Percentiles rank a stretch among this genome's conserved stretches.
These are phyloP conservation scores for Schwanniomyces etchellsii DNA, from an alignment of 1,139 yeast genomes.

Conservation along the genomic window DNA sequence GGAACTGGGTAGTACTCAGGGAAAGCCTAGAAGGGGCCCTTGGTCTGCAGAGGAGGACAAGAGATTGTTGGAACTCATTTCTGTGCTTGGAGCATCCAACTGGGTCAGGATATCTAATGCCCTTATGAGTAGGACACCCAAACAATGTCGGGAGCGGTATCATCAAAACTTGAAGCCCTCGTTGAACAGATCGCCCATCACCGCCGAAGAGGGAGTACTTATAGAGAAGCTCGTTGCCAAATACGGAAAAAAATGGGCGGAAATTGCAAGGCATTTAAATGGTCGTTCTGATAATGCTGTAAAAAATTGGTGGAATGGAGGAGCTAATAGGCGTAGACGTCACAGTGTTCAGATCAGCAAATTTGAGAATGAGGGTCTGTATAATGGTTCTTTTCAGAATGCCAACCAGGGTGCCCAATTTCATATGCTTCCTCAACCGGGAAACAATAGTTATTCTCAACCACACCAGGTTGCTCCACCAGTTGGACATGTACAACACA, in stretches of 20 bases:
- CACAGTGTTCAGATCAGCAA: conserved; percentile 21
- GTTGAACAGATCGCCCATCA: conserved; percentile 74
- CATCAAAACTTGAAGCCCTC: conserved; percentile 89
- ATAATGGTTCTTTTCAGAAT: neutral
- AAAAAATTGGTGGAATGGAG: conserved; percentile 97
- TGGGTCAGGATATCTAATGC: conserved; percentile 84
- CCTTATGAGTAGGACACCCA: conserved; percentile 76
- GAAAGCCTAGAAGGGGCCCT: conserved; percentile 59
- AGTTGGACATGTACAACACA: neutral
- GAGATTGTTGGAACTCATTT: conserved; percentile 62
- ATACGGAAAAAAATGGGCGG: conserved; percentile 93
- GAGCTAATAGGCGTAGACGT: conserved; percentile 72
- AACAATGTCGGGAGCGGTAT: conserved; percentile 88
- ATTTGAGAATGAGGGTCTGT: conserved; percentile 1
- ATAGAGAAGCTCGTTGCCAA: conserved; percentile 75
- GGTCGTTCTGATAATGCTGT: conserved; percentile 89
- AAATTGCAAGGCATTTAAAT: conserved; percentile 79
- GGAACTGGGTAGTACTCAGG: too few relatives aligned
- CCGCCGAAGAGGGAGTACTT: conserved; percentile 76
- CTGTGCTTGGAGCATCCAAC: conserved; percentile 75
- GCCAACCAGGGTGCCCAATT: neutral
- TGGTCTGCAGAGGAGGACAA: conserved; percentile 89
- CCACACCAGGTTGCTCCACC: neutral
- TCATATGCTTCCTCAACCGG: neutral
- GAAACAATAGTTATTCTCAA: neutral